A percentile compares a stretch with the other conserved stretches of the same genome.
Conservation (phyloP, 2,329 filamentous ascomycete genomes). For the Fusarium chuoi region DNA sequence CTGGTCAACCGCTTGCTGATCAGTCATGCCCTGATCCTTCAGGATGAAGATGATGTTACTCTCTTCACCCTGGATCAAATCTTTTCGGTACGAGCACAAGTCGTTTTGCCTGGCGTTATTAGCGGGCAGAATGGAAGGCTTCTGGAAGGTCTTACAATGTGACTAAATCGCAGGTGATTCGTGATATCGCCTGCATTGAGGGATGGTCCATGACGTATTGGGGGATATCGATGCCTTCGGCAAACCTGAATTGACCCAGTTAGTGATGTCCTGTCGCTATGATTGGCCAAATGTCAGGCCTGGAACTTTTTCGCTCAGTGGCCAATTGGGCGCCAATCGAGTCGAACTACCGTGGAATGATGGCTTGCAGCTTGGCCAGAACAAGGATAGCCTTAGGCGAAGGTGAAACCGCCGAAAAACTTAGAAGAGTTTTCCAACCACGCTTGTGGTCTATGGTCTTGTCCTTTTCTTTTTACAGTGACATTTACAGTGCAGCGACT, state of each 20-base stretch:
- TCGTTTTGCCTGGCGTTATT: slow-evolving; percentile 11
- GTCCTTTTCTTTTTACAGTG: not conserved
- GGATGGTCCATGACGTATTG: slow-evolving; percentile 26
- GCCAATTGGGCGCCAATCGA: not conserved
- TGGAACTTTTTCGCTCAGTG: not conserved
- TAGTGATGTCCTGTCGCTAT: not conserved
- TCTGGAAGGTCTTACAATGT: slow-evolving; percentile 10
- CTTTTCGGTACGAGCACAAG: slow-evolving; percentile 23
- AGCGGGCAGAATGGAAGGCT: not conserved
- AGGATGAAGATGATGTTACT: slow-evolving; percentile 27
- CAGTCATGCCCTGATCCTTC: slow-evolving; percentile 19
- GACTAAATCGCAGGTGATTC: slow-evolving; percentile 20
- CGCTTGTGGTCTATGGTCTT: not conserved
- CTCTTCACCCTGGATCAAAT: slow-evolving; percentile 16
- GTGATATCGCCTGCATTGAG: slow-evolving; percentile 15
- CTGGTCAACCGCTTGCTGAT: slow-evolving; percentile 19
- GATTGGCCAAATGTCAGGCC: not conserved
- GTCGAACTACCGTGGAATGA: not conserved
- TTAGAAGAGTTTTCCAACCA: not conserved
- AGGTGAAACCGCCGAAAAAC: not conserved
- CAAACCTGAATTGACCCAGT: slow-evolving; percentile 13
- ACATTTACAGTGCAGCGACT: not conserved
- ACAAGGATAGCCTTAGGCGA: not conserved
- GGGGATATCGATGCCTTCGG: slow-evolving; percentile 17
- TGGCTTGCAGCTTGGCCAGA: not conserved